Conservation (phyloP, 2,329 filamentous ascomycete genomes). For the Botryotinia calthae region DNA sequence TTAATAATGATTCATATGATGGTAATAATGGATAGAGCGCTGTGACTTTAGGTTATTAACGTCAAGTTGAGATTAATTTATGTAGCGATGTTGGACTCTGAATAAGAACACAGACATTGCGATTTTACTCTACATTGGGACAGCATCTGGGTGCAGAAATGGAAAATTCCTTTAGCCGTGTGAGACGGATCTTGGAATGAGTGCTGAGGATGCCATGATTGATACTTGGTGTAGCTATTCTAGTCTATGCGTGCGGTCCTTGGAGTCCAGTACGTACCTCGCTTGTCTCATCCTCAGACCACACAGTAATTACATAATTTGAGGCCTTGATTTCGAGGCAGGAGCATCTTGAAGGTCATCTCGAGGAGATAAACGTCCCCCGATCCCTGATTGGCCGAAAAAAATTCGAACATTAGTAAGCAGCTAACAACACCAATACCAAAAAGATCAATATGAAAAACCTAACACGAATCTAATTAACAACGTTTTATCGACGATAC, state of each 20-base stretch:
- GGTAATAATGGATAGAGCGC: not conserved
- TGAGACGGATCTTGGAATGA: not conserved
- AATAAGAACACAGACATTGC: not conserved
- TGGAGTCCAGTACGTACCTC: not conserved
- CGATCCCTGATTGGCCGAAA: too few relatives aligned
- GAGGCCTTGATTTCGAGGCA: too few relatives aligned
- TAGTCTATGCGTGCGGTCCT: not conserved
- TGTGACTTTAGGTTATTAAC: not conserved
- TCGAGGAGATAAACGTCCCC: too few relatives aligned
- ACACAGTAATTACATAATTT: too few relatives aligned
- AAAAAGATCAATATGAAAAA: too few relatives aligned
- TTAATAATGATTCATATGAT: not conserved
- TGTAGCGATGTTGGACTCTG: not conserved
- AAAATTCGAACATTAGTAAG: too few relatives aligned
- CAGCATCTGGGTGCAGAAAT: not conserved
- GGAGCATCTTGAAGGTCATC: too few relatives aligned
- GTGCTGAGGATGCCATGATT: not conserved
- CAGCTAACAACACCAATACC: too few relatives aligned
- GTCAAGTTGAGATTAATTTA: not conserved
- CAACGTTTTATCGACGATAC: too few relatives aligned
- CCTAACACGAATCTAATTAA: too few relatives aligned
- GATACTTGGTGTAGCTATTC: not conserved
- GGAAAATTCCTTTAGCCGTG: not conserved
- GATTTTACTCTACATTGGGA: not conserved
- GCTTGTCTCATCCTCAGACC: too few relatives aligned